These are phyloP conservation scores for Setomelanomma holmii DNA, from an alignment of 2,329 filamentous ascomycete genomes.

Conservation along the genomic window DNA sequence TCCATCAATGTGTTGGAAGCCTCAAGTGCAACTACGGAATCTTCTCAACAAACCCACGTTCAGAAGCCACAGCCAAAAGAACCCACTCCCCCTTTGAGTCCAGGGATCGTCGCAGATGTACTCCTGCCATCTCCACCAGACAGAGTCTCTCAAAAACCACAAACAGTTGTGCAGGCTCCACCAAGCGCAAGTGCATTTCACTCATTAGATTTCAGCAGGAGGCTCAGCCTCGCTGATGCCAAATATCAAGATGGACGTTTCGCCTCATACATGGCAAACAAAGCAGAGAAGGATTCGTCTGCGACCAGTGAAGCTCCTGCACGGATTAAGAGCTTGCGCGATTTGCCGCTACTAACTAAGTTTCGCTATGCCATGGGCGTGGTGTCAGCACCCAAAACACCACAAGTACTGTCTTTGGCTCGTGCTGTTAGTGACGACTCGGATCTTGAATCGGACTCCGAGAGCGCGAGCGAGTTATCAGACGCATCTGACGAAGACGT, in stretches of 20 bases:
- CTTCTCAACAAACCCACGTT: not conserved
- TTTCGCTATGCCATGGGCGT: conserved; percentile 40
- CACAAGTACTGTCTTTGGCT: conserved; percentile 23
- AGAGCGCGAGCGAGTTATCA: conserved; percentile 29
- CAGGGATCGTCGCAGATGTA: conserved; percentile 53
- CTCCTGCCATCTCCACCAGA: conserved; percentile 53
- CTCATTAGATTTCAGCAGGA: conserved; percentile 60
- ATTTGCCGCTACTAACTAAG: conserved; percentile 40
- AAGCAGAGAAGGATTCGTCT: conserved; percentile 3
- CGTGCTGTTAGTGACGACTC: conserved; percentile 32
- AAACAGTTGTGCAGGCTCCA: conserved; percentile 22
- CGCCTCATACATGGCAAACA: conserved; percentile 19
- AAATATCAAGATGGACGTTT: conserved; percentile 63
- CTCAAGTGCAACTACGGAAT: not conserved
- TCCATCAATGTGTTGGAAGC: not conserved
- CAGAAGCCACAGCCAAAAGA: conserved; percentile 15
- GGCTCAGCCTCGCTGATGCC: conserved; percentile 56
- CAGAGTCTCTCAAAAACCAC: conserved; percentile 5
- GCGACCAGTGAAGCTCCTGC: conserved; percentile 2
- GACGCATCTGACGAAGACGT: conserved; percentile 30
- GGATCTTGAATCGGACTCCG: conserved; percentile 33
- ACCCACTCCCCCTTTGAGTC: conserved; percentile 50
- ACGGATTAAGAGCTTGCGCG: conserved; percentile 30
- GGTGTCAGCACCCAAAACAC: conserved; percentile 24
- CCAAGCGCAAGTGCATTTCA: conserved; percentile 59